Percentiles rank a stretch among this genome's conserved stretches.
These are phyloP conservation scores for Kluyveromyces wickerhamii DNA, from an alignment of 805 yeast genomes.

Conservation along the genomic window DNA sequence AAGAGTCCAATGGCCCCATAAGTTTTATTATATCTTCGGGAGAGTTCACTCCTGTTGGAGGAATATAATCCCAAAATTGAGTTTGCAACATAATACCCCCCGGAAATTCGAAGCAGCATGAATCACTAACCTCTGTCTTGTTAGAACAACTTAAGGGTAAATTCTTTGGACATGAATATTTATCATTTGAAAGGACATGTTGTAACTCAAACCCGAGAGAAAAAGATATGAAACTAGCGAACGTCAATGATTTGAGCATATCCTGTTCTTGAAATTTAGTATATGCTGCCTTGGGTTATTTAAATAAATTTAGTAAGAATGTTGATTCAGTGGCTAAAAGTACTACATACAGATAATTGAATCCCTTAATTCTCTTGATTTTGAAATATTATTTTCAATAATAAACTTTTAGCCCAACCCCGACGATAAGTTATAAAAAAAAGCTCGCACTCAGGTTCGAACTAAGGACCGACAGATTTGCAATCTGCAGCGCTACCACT, in stretches of 20 bases:
- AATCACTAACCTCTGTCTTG: conserved; percentile 43
- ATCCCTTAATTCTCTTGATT: too few relatives aligned
- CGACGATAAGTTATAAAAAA: too few relatives aligned
- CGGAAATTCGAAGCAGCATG: conserved; percentile 81
- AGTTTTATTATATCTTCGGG: conserved; percentile 21
- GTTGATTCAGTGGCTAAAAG: too few relatives aligned
- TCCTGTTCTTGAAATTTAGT: too few relatives aligned
- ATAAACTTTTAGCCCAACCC: too few relatives aligned
- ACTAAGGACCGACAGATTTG: conserved; percentile 98
- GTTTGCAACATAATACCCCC: conserved; percentile 80
- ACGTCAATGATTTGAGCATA: too few relatives aligned
- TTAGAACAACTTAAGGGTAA: conserved; percentile 57
- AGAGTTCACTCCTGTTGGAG: conserved; percentile 34
- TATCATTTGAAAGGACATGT: not conserved
- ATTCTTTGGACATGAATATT: conserved; percentile 44
- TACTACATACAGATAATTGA: too few relatives aligned
- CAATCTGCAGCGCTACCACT: conserved; percentile 99
- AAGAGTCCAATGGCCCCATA: conserved; percentile 59
- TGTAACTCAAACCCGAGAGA: conserved; percentile 3
- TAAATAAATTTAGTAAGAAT: too few relatives aligned
- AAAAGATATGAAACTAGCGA: not conserved
- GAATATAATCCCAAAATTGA: conserved; percentile 88
- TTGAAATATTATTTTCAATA: too few relatives aligned
- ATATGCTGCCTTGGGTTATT: too few relatives aligned
- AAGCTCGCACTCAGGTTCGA: conserved; percentile 91